A percentile compares a stretch with the other conserved stretches of the same genome.
These are phyloP conservation scores for Posidonia oceanica DNA, from an alignment of 116 monocot species.

Conservation along the genomic window DNA sequence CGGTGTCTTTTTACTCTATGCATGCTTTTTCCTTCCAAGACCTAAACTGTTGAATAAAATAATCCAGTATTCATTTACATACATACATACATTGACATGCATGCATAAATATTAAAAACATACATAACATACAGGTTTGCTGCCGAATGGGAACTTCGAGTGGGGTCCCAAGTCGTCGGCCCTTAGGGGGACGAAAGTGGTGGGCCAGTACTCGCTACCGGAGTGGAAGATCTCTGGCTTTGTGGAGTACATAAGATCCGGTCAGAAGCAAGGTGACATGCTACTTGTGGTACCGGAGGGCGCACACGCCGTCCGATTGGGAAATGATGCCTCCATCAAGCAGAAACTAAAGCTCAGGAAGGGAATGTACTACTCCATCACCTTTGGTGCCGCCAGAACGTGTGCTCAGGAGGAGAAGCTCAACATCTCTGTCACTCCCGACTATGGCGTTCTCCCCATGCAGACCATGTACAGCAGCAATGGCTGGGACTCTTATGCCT, in stretches of 20 bases:
- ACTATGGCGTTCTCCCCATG: slow-evolving; percentile 46
- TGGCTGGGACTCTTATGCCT: slow-evolving; percentile 69
- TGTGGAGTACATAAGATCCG: slow-evolving; percentile 75
- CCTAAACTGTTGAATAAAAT: no score
- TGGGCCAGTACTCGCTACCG: slow-evolving; percentile 23
- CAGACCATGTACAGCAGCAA: slow-evolving; percentile 68
- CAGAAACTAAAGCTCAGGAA: slow-evolving; percentile 26
- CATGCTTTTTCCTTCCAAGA: no score
- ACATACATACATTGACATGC: no score
- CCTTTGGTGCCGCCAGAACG: slow-evolving; percentile 73
- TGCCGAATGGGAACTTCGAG: slow-evolving; percentile 59
- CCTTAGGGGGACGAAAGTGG: slow-evolving; percentile 28
- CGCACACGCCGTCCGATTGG: slow-evolving; percentile 59
- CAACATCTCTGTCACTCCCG: slow-evolving; percentile 54
- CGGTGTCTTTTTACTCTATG: no score
- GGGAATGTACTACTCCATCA: slow-evolving; percentile 44
- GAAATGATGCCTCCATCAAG: slow-evolving; percentile 79
- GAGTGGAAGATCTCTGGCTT: slow-evolving; percentile 69
- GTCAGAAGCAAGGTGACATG: slow-evolving; percentile 84
- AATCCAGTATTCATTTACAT: no score
- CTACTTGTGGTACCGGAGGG: slow-evolving; percentile 79
- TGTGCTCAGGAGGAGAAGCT: slow-evolving; percentile 77
- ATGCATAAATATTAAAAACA: no score
- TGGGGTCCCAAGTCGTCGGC: slow-evolving; percentile 26
- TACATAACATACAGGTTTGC: slow-evolving; percentile 22